Evolutionary conservation across 2,329 filamentous ascomycete genomes (phyloP).

Genomic region (Diaporthe nobilis): DNA sequence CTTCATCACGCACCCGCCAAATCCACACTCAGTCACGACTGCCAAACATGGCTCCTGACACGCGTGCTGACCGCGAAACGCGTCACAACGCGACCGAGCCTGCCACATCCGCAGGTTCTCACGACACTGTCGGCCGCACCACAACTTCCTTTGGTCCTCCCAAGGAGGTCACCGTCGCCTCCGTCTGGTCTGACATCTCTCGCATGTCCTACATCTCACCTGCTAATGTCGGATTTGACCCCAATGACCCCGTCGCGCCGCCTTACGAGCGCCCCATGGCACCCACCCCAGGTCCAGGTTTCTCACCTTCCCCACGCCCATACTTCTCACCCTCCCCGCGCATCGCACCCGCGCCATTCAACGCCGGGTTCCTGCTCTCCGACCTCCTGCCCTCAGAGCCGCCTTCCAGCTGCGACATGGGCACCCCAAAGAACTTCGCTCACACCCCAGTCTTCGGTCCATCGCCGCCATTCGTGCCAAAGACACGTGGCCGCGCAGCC

Average conservation of each 20-base stretch:
- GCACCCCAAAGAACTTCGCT: slow-evolving; percentile 29
- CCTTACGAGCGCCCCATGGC: slow-evolving; percentile 25
- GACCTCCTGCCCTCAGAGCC: slow-evolving; percentile 21
- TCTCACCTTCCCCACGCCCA: neutral
- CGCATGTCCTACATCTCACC: slow-evolving; percentile 32
- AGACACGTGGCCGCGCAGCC: slow-evolving; percentile 28
- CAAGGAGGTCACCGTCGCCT: slow-evolving; percentile 24
- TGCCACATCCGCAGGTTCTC: slow-evolving; percentile 70
- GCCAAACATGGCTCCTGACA: slow-evolving; percentile 25
- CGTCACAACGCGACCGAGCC: slow-evolving; percentile 56
- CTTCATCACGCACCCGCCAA: neutral
- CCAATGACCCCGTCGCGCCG: neutral
- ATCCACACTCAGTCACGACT: neutral
- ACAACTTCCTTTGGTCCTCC: slow-evolving; percentile 22
- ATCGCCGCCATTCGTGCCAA: slow-evolving; percentile 30
- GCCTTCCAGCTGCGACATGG: slow-evolving; percentile 37
- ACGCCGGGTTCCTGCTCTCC: neutral
- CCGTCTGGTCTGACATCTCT: slow-evolving; percentile 15
- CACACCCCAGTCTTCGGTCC: slow-evolving; percentile 29
- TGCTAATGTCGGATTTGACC: slow-evolving; percentile 33
- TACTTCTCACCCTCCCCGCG: neutral
- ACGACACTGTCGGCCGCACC: slow-evolving; percentile 65
- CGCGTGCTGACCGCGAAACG: slow-evolving; percentile 59
- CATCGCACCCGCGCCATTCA: slow-evolving; percentile 1
- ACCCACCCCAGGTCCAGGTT: slow-evolving; percentile 18